A percentile compares a stretch with the other conserved stretches of the same genome.
Conservation (phyloP, 2,329 filamentous ascomycete species). For the Huntiella savannae region DNA sequence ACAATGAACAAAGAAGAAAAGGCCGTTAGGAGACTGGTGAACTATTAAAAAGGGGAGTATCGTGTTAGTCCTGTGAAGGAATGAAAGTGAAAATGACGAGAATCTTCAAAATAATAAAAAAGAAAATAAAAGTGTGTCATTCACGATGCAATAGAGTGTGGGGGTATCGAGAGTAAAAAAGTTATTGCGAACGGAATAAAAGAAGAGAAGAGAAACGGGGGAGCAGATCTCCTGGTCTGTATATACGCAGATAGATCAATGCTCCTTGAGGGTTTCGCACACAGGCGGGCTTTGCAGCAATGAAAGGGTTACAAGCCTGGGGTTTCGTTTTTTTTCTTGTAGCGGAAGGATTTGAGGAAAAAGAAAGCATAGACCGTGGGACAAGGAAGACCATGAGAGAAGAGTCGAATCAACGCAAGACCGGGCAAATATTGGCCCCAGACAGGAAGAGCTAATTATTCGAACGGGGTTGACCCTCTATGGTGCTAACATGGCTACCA, state of each 20-base stretch:
- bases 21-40: too few species aligned
- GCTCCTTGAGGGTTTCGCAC: too few species aligned
- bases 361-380: not conserved
- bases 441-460: too few species aligned
- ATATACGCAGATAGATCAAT: not conserved
- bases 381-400: slow-evolving; percentile 1
- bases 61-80: too few species aligned
- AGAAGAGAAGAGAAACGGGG: not conserved
- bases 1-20: too few species aligned
- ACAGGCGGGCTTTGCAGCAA: too few species aligned
- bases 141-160: not conserved
- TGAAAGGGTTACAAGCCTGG: too few species aligned
- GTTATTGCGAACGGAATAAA: not conserved
- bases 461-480: too few species aligned
- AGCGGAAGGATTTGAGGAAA: slow-evolving; percentile 1
- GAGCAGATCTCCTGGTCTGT: not conserved
- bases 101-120: not conserved
- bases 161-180: not conserved
- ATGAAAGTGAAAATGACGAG: too few species aligned
- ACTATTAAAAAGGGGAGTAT: too few species aligned
- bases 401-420: not conserved
- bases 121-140: not conserved
- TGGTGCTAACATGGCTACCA: too few species aligned
- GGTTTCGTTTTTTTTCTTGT: not conserved
- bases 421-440: too few species aligned